Evolutionary conservation across 495 filamentous ascomycete genomes (phyloP).

Genomic region (Aspergillus coremiiformis): DNA sequence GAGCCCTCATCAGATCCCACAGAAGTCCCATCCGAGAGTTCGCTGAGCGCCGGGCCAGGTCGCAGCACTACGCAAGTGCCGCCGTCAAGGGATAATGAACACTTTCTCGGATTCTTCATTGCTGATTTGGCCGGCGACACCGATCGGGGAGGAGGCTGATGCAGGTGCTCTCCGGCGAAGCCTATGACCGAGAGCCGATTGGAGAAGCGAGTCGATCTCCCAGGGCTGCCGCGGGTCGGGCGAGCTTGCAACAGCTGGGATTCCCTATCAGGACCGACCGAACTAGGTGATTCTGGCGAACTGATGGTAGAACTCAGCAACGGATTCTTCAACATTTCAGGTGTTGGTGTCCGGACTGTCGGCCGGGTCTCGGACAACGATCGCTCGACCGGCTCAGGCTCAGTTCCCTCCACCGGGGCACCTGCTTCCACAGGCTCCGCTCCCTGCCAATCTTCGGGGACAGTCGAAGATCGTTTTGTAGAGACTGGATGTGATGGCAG

Average conservation of each 20-base stretch:
- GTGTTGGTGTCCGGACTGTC: constrained; percentile 11
- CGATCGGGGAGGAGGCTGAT: constrained; percentile 72
- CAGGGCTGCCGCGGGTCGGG: constrained; percentile 54
- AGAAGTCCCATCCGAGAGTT: constrained; percentile 54
- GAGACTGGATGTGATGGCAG: constrained; percentile 16
- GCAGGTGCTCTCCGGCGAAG: constrained; percentile 40
- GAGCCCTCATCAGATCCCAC: constrained; percentile 52
- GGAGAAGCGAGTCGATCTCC: constrained; percentile 69
- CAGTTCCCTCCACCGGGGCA: constrained; percentile 7
- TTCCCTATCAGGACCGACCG: constrained; percentile 2
- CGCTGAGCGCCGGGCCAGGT: constrained; percentile 42
- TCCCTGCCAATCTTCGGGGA: constrained; percentile 53
- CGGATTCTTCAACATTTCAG: constrained; percentile 4
- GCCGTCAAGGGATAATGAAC: constrained; percentile 42
- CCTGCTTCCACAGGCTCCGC: constrained; percentile 31
- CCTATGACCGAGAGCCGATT: constrained; percentile 47
- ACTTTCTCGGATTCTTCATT: constrained; percentile 58
- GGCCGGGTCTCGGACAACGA: constrained; percentile 7
- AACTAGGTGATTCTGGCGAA: constrained; percentile 11
- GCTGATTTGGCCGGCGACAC: constrained; percentile 83
- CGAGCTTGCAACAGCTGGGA: constrained; percentile 11
- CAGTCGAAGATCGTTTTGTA: constrained; percentile 53
- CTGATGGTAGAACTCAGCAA: constrained; percentile 10
- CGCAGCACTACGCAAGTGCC: constrained; percentile 15
- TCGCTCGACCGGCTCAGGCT: neutral